Evolutionary conservation across 331 rosid species (phyloP), one percentile per base, ranked within the genome.

Genomic region (Stylosanthes scabra): DNA sequence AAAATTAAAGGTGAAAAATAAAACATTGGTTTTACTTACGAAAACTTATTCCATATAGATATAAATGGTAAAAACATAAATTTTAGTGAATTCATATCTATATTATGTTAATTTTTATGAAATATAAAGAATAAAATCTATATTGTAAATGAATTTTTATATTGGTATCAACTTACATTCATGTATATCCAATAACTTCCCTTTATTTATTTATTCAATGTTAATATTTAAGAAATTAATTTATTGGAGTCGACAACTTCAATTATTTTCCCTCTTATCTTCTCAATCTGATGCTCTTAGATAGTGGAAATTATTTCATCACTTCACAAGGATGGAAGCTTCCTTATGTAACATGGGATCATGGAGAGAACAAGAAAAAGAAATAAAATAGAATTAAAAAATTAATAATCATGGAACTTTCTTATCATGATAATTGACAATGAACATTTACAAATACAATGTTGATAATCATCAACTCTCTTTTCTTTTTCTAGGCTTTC

Each of bases 401-500:
- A 46, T 2, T 31, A 65, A 4, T 63, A 42, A 37, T 12, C 1
- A 34, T 14, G 34, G 15, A 50, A 44, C 20, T 13, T 8, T 27
- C 39, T 55, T 46, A 2, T 15, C 41, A 63, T 37, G 25, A 78
- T 34, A 60, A 58, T 47, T 16, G 34, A 71, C 1, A 15, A 10
- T 0, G 25, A 20, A 20, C 25, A 20, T 20, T 0, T 20, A 20
- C 37, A 51, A n/a, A 37, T 46, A 72, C 25, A 45, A 57, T 40
- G 8, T 13, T 16, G 12, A 50, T 51, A 46, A 37, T 31, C 37
- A 65, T 79, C 59, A 74, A 5, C 62, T 70, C 59, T 78, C 59
- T 63, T 78, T 74, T 11, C 31, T 82, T 70, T 50, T 72, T 66
- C 73, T 79, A 78, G 70, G 77, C 31, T 37, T 82, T n/a, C 71